Evolutionary conservation across 1,139 yeast genomes (phyloP), one percentile per base, ranked within the genome.

Genomic region (Kluyveromyces sp.): DNA sequence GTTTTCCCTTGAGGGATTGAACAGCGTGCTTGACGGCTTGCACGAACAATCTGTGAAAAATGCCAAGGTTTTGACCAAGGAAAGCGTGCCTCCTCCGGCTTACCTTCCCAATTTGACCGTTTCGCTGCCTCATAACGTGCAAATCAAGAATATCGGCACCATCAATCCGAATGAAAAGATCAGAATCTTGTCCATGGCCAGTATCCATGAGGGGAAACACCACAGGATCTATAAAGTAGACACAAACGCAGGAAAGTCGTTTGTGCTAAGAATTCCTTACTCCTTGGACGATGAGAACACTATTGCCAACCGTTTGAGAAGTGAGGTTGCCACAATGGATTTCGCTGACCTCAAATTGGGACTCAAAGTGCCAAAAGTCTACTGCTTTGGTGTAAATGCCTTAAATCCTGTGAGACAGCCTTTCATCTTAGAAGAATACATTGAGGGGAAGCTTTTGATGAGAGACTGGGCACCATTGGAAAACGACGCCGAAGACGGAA

Each of bases 291-390:
- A 84, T 18, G 78, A 77, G 46, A 75, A 73, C 49, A 78, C 83
- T 45, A 75, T 83, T 44, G 69, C 77, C 38, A 71, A 78, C 50
- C 80, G 86, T 52, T 71, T 92, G 57, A 81, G 83, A 62, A 80
- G 92, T 63, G 98, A 92, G 65, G 96, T 82, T 39, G 98, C 98
- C 18, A 89, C 97, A 1, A 70, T 84, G 70, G 96, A 89, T 63
- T 89, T 85, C 62, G 72, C 82, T 44, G 64, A 71, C 41, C 65
- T 74, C 53, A 63, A 65, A 48, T 58, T 69, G 51, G 68, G 69
- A 8, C 50, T 75, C 34, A 71, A 74, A 28, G 85, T 84, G 39
- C 96, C 97, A 36, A 77, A 77, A 52, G 84, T 87, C 8, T 66
- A 81, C 43, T 78, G 89, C 22, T 92, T 83, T 69, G 83, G 84